Evolutionary conservation across 2,329 filamentous ascomycete species (phyloP).

Genomic region (Colletotrichum tofieldiae): DNA sequence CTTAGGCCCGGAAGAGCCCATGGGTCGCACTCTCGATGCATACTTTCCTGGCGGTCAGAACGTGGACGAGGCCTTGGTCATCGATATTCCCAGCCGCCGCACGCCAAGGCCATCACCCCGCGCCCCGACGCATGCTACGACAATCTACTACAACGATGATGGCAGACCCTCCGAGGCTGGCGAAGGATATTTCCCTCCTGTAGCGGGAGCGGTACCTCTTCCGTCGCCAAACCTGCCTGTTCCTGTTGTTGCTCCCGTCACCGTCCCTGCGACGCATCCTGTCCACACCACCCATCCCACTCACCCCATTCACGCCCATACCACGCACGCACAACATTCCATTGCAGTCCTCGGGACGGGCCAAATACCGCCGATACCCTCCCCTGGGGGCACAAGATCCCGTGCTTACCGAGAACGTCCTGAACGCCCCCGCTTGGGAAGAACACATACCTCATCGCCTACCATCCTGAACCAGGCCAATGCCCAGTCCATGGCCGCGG

Average conservation of each 20-base stretch:
- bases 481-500: slow-evolving; percentile 56
- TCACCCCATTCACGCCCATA: slow-evolving; percentile 45
- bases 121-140: slow-evolving; percentile 59
- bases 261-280: slow-evolving; percentile 53
- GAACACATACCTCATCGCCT: slow-evolving; percentile 87
- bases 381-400: slow-evolving; percentile 78
- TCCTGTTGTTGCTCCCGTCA: slow-evolving; percentile 56
- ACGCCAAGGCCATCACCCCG: slow-evolving; percentile 88
- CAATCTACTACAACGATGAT: slow-evolving; percentile 74
- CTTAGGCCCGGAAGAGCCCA: slow-evolving; percentile 88
- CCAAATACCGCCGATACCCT: slow-evolving; percentile 85
- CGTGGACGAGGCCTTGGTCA: slow-evolving; percentile 90
- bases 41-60: slow-evolving; percentile 91
- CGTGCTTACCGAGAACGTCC: slow-evolving; percentile 71
- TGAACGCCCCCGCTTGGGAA: slow-evolving; percentile 73
- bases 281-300: slow-evolving; percentile 39
- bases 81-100: slow-evolving; percentile 84
- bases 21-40: slow-evolving; percentile 82
- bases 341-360: slow-evolving; percentile 88
- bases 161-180: slow-evolving; percentile 77
- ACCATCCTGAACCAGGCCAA: slow-evolving; percentile 72
- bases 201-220: slow-evolving; percentile 59
- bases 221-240: slow-evolving; percentile 59
- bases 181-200: slow-evolving; percentile 87
- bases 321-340: slow-evolving; percentile 67